phyloP scores from a whole-genome alignment of 2,329 filamentous ascomycete genomes.

The Aspergillus pseudonomiae region DNA sequence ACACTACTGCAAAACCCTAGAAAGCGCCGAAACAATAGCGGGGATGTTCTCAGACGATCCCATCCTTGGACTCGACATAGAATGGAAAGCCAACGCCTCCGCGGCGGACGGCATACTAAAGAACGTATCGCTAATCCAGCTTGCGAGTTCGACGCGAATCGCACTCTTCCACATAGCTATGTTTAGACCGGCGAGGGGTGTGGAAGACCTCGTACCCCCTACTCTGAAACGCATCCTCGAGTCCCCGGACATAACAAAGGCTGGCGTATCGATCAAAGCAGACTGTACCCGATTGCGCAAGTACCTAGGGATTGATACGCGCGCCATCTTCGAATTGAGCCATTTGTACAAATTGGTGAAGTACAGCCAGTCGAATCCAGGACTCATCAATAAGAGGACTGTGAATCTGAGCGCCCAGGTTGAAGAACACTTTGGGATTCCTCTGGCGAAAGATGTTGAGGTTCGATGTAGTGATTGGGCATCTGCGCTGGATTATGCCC shows the following conservation, averaged over 20 bases:
- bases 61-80: slow-evolving; percentile 85
- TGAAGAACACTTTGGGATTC: slow-evolving; percentile 69
- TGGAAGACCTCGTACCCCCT: slow-evolving; percentile 66
- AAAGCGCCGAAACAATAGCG: slow-evolving; percentile 68
- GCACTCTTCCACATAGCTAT: slow-evolving; percentile 79
- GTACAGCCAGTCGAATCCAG: slow-evolving; percentile 58
- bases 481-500: slow-evolving; percentile 60
- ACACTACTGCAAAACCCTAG: slow-evolving; percentile 73
- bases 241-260: slow-evolving; percentile 69
- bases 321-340: slow-evolving; percentile 77
- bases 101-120: slow-evolving; percentile 57
- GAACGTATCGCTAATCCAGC: slow-evolving; percentile 80
- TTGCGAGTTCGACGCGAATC: slow-evolving; percentile 76
- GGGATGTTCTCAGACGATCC: slow-evolving; percentile 69
- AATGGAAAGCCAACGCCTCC: slow-evolving; percentile 68
- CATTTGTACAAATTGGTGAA: slow-evolving; percentile 80
- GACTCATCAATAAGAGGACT: slow-evolving; percentile 65
- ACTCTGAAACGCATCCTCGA: slow-evolving; percentile 73
- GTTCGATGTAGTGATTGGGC: slow-evolving; percentile 80
- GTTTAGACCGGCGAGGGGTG: slow-evolving; percentile 51
- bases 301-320: slow-evolving; percentile 65
- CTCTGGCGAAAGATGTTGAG: slow-evolving; percentile 70
- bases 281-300: slow-evolving; percentile 70
- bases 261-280: slow-evolving; percentile 74
- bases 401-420: slow-evolving; percentile 72